Evolutionary conservation across 371 early-diverging fungal genomes (phyloP).

Genomic region (Blakeslea trispora): DNA sequence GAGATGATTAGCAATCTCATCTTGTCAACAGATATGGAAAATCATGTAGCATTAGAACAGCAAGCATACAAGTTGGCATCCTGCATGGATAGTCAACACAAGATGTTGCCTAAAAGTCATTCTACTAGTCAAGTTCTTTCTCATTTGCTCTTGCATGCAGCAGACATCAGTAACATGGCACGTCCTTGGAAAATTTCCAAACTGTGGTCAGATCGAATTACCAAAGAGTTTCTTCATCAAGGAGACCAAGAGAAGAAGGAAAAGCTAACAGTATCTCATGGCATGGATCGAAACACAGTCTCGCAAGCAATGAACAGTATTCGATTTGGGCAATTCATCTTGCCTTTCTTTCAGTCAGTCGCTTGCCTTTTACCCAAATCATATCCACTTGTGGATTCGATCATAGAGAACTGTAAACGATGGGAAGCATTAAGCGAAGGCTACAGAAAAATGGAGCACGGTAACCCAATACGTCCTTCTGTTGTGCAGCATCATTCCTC

Average conservation of each 20-base stretch:
- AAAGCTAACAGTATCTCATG: conserved; percentile 77
- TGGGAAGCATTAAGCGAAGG: too few species aligned
- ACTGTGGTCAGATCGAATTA: conserved; percentile 87
- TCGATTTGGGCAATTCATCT: conserved; percentile 80
- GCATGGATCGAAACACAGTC: conserved; percentile 79
- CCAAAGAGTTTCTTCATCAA: conserved; percentile 84
- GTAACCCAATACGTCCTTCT: too few species aligned
- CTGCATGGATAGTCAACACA: too few species aligned
- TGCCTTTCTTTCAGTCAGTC: conserved; percentile 82
- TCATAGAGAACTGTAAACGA: conserved; percentile 40
- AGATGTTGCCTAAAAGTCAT: too few species aligned
- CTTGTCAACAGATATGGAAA: conserved; percentile 81
- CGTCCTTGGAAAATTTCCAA: conserved; percentile 84
- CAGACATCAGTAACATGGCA: conserved; percentile 88
- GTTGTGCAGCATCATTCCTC: too few species aligned
- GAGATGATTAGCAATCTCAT: conserved; percentile 59
- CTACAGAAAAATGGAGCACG: too few species aligned
- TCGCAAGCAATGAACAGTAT: conserved; percentile 77
- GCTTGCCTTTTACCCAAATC: conserved; percentile 67
- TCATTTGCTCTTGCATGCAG: conserved; percentile 78
- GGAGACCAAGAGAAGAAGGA: conserved; percentile 80
- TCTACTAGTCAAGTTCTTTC: conserved; percentile 35
- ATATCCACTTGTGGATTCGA: conserved; percentile 31
- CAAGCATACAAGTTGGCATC: conserved; percentile 20
- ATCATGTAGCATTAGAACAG: conserved; percentile 71